Conservation (phyloP, 768 basidiomycete species). For the Antrodiella citrinella region DNA sequence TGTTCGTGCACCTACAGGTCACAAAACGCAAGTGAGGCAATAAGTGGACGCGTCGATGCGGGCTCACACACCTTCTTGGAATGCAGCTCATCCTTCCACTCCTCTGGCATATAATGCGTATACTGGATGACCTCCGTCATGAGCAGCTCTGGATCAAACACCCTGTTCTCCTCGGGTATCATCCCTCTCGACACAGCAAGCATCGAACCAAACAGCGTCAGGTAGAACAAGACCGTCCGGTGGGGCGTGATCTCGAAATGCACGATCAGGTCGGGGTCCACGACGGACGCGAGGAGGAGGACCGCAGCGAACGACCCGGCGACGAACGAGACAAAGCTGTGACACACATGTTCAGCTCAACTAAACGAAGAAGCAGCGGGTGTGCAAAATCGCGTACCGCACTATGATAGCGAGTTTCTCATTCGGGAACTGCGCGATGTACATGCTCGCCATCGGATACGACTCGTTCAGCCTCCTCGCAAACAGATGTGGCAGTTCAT, state of each 20-base stretch:
- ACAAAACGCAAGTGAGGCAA: not conserved
- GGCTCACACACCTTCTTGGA: constrained; percentile 62
- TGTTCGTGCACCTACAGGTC: constrained; percentile 69
- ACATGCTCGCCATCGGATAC: constrained; percentile 86
- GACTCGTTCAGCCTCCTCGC: constrained; percentile 78
- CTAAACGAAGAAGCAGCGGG: not conserved
- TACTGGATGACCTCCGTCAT: constrained; percentile 89
- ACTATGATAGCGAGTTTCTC: constrained; percentile 85
- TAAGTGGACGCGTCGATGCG: too few species aligned
- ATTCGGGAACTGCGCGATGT: constrained; percentile 97
- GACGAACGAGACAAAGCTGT: constrained; percentile 91
- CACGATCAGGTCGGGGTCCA: constrained; percentile 90
- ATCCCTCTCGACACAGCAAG: constrained; percentile 89
- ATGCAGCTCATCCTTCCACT: constrained; percentile 86
- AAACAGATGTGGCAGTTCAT: constrained; percentile 93
- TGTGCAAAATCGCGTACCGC: constrained; percentile 59
- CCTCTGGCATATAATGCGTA: constrained; percentile 93
- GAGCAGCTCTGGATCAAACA: constrained; percentile 89
- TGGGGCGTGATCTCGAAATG: constrained; percentile 94
- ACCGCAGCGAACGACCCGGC: constrained; percentile 97
- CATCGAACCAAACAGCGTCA: constrained; percentile 79
- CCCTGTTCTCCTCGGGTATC: constrained; percentile 90
- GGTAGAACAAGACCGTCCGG: constrained; percentile 89
- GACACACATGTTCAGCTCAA: not conserved
- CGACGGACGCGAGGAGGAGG: constrained; percentile 80